Conservation (phyloP, 2,329 filamentous ascomycete genomes). For the Exophiala sideris region DNA sequence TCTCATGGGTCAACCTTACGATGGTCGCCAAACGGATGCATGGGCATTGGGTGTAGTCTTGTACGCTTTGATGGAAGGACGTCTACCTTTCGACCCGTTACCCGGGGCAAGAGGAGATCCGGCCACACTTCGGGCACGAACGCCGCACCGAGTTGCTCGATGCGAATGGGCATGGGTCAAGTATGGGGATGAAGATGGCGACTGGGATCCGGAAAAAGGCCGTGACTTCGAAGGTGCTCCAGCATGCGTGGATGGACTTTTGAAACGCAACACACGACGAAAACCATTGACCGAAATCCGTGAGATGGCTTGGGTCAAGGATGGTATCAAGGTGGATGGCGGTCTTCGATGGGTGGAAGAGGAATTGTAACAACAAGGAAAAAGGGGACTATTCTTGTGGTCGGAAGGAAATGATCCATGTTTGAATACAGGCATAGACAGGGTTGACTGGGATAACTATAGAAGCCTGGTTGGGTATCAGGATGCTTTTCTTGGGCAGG, state of each 20-base stretch:
- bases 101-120: conserved; percentile 71
- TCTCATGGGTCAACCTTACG: conserved; percentile 90
- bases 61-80: conserved; percentile 89
- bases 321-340: conserved; percentile 66
- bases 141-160: conserved; percentile 89
- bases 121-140: conserved; percentile 72
- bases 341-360: conserved; percentile 51
- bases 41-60: conserved; percentile 94
- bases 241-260: conserved; percentile 74
- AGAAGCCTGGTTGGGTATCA: neutral
- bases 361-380: conserved; percentile 19
- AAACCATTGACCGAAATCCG: conserved; percentile 73
- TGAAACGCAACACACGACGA: conserved; percentile 77
- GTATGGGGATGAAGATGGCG: conserved; percentile 77
- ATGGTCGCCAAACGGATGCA: conserved; percentile 85
- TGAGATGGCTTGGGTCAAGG: conserved; percentile 69
- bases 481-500: too few relatives aligned
- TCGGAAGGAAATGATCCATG: neutral
- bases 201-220: conserved; percentile 71
- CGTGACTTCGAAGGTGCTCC: conserved; percentile 70
- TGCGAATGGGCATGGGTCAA: conserved; percentile 95
- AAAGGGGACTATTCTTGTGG: neutral
- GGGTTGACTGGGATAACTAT: neutral
- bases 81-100: conserved; percentile 86
- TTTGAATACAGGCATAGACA: neutral